These are phyloP conservation scores for Coemansia sp. DNA, from an alignment of 192 early-diverging fungal genomes.

Conservation along the genomic window DNA sequence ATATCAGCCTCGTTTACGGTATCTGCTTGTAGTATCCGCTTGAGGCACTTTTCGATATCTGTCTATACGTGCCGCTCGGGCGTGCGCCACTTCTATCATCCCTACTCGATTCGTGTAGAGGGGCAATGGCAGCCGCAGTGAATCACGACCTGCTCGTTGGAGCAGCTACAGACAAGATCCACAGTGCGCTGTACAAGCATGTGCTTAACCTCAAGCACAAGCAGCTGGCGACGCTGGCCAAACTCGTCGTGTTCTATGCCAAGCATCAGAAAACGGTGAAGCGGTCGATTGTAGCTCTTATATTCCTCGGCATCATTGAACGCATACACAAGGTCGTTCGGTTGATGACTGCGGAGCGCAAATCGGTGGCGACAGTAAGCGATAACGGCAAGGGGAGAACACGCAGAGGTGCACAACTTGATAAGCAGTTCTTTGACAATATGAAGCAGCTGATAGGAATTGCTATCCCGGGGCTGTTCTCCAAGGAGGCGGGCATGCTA, in stretches of 20 bases:
- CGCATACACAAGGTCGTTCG: conserved; percentile 34
- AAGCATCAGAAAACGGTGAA: conserved; percentile 41
- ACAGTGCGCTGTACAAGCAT: conserved; percentile 29
- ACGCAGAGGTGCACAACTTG: conserved; percentile 39
- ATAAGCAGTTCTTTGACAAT: conserved; percentile 62
- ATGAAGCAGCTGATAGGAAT: conserved; percentile 76
- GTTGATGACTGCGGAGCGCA: conserved; percentile 38
- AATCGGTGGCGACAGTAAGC: neutral
- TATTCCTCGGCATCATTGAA: conserved; percentile 30
- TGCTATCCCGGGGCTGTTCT: conserved; percentile 81
- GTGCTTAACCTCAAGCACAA: conserved; percentile 34
- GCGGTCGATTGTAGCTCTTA: conserved; percentile 35
- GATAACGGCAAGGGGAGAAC: neutral
- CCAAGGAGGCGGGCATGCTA: conserved; percentile 87
- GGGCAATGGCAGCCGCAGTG: conserved; percentile 32
- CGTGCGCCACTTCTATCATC: neutral
- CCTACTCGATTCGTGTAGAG: neutral
- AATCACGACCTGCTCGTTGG: conserved; percentile 44
- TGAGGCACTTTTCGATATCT: no score
- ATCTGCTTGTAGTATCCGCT: neutral
- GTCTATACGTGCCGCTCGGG: neutral
- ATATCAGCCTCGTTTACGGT: neutral
- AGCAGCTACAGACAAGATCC: conserved; percentile 27
- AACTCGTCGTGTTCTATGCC: conserved; percentile 33
- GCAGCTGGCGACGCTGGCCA: conserved; percentile 36